Evolutionary conservation across 2,329 filamentous ascomycete genomes (phyloP), one percentile per base, ranked within the genome.

Genomic region (Phaeosphaeriaceae sp.): DNA sequence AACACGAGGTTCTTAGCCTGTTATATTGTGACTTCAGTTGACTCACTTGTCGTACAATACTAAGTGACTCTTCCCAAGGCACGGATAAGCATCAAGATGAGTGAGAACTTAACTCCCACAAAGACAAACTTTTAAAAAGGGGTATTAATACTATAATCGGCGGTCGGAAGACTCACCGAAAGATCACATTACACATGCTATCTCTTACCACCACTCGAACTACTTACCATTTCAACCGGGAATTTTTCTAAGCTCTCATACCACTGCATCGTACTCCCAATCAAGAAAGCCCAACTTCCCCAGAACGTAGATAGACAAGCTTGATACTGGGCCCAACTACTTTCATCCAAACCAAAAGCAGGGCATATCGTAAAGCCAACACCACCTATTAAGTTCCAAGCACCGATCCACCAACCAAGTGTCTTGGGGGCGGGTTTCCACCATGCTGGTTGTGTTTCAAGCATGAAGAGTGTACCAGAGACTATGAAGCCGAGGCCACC

Each of bases 381-480:
- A 1, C 81, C 81, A 1, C 86, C 86, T 16, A 88, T 73, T 2
- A 87, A 67, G 58, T 88, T 88, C 84, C 85, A 88, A 7, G 81
- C 68, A 0, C 84, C 86, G 56, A 89, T 81, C 66, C 88, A 84
- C 86, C 86, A 88, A 3, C 86, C 86, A 1, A 89, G 75, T 0
- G 83, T 74, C 3, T 68, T 63, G 3, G 75, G 76, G 0, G 83
- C 82, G 0, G 86, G 85, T 11, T 75, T 71, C 58, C 82, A 88
- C 86, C 86, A 89, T 37, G 76, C 79, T 33, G 76, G 65, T 68
- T 88, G 86, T 2, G 84, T 87, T 67, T 89, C 86, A 6, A 88
- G 61, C 79, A 87, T 87, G 68, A 87, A 88, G 1, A 88, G 69
- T 2, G 74, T 61, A 17, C 75, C 77, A 23, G 77, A 86, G 18